Conservation (phyloP, 73 alveolate genomes). For the Strombidium stylifer region DNA sequence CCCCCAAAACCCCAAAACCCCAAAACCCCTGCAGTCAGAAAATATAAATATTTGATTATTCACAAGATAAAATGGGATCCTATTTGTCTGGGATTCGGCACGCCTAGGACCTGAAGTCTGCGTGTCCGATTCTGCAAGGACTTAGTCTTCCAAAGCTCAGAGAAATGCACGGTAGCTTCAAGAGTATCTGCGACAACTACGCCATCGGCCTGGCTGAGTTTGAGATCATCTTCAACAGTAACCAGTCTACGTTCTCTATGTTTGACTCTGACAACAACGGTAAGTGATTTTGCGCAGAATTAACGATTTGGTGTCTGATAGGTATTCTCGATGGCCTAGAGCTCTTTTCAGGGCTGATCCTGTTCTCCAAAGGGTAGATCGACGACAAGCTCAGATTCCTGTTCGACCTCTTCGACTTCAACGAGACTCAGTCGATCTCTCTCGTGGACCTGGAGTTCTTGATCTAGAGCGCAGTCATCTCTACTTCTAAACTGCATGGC, state of each 20-base stretch:
- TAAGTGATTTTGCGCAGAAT: conserved; percentile 7
- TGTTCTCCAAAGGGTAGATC: conserved; percentile 92
- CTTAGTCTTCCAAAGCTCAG: conserved; percentile 81
- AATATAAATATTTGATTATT: too few species aligned
- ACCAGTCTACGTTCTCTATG: conserved; percentile 85
- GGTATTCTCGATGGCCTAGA: conserved; percentile 92
- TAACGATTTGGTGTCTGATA: not conserved
- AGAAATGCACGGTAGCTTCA: conserved; percentile 93
- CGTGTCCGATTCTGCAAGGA: too few species aligned
- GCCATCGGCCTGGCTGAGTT: conserved; percentile 91
- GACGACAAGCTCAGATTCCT: conserved; percentile 94
- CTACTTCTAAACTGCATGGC: conserved; percentile 86
- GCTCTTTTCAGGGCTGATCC: conserved; percentile 90
- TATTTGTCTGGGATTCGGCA: too few species aligned
- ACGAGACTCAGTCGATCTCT: conserved; percentile 86
- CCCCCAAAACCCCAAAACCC: too few species aligned
- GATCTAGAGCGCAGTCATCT: conserved; percentile 84
- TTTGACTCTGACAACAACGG: conserved; percentile 98
- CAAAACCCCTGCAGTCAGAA: too few species aligned
- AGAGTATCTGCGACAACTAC: conserved; percentile 93
- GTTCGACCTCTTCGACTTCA: conserved; percentile 96
- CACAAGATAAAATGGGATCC: too few species aligned
- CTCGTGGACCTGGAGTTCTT: conserved; percentile 90
- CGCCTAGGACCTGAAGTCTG: too few species aligned
- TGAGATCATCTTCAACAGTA: conserved; percentile 87